Evolutionary conservation across 495 filamentous ascomycete genomes (phyloP).

Genomic region (Chaetomium fimeti): DNA sequence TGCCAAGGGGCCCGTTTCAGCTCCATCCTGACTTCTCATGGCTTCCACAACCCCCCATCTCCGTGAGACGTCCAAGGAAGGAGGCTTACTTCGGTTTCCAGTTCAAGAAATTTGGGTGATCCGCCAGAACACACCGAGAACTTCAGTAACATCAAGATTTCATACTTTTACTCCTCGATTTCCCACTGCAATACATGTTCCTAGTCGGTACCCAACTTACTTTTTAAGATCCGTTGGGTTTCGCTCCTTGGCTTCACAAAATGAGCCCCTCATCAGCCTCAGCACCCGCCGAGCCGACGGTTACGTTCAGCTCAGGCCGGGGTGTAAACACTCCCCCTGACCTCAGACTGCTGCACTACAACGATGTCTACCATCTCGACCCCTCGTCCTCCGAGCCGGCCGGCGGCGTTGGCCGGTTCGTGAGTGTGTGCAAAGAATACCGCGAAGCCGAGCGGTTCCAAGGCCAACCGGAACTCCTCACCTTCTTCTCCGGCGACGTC

Average conservation of each 20-base stretch:
- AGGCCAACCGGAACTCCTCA: slow-evolving; percentile 64
- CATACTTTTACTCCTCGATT: not conserved
- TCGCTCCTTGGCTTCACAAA: not conserved
- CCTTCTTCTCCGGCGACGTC: slow-evolving; percentile 87
- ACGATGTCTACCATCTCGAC: slow-evolving; percentile 89
- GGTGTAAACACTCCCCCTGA: slow-evolving; percentile 53
- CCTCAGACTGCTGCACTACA: slow-evolving; percentile 81
- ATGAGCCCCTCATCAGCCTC: slow-evolving; percentile 20
- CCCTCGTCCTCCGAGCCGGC: slow-evolving; percentile 70
- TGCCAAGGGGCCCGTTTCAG: not conserved
- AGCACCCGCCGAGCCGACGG: slow-evolving; percentile 25
- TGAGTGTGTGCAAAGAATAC: slow-evolving; percentile 74
- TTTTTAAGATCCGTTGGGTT: not conserved
- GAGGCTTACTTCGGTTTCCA: not conserved
- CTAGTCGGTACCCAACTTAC: not conserved
- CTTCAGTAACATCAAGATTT: not conserved
- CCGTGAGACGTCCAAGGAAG: not conserved
- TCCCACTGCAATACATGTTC: not conserved
- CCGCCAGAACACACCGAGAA: not conserved
- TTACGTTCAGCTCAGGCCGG: slow-evolving; percentile 55
- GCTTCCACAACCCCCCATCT: not conserved
- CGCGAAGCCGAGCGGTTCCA: slow-evolving; percentile 55
- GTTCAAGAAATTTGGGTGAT: not conserved
- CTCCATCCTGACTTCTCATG: not conserved
- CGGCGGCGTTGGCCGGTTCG: slow-evolving; percentile 76